A percentile compares a stretch with the other conserved stretches of the same genome.
Conservation (phyloP, 2,329 filamentous ascomycete species). For the Diaporthe amygdali region DNA sequence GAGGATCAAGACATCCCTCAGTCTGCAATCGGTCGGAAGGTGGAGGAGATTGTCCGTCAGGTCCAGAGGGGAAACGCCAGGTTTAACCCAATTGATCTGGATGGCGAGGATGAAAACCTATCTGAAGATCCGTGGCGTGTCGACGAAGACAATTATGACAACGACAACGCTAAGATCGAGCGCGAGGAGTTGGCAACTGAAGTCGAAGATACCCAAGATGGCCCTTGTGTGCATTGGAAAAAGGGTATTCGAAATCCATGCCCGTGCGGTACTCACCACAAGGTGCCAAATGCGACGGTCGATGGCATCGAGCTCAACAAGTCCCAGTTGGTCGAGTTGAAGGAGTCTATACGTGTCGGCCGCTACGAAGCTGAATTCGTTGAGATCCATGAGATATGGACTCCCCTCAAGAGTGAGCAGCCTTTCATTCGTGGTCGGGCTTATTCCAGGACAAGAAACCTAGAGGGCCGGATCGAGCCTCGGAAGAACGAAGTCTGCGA, state of each 20-base stretch:
- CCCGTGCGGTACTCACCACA: conserved; percentile 8
- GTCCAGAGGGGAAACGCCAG: neutral
- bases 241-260: conserved; percentile 22
- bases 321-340: conserved; percentile 31
- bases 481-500: conserved; percentile 50
- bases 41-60: neutral
- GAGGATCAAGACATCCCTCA: neutral
- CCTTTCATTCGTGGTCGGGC: conserved; percentile 46
- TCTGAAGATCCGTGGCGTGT: conserved; percentile 19
- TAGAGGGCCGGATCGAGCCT: conserved; percentile 42
- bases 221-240: conserved; percentile 10
- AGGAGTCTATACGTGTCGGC: conserved; percentile 27
- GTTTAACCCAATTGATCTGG: conserved; percentile 5
- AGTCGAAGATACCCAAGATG: neutral
- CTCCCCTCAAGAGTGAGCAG: conserved; percentile 42
- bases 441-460: conserved; percentile 39
- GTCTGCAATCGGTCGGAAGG: neutral
- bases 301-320: conserved; percentile 15
- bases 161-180: conserved; percentile 8
- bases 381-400: conserved; percentile 45
- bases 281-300: conserved; percentile 18
- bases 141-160: conserved; percentile 22
- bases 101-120: conserved; percentile 15
- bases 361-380: conserved; percentile 30
- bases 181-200: neutral